These are phyloP conservation scores for Pythium chondricola DNA, from an alignment of 352 stramenopile species.

Conservation along the genomic window DNA sequence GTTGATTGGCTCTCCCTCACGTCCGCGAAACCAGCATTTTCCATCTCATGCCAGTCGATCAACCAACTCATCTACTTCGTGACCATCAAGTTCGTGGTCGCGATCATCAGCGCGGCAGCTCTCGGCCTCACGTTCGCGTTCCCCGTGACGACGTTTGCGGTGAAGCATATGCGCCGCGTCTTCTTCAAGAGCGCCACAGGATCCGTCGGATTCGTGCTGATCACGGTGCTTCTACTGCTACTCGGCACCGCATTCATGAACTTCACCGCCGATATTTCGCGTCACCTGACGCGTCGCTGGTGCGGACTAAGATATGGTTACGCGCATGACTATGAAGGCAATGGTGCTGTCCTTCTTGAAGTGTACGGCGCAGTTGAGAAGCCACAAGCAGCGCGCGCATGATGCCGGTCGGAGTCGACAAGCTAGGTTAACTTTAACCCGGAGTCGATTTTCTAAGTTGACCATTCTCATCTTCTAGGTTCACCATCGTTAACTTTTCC, in stretches of 20 bases:
- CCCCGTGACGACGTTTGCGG: constrained; percentile 1
- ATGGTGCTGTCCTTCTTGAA: too few species aligned
- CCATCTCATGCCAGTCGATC: not conserved
- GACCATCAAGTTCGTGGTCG: constrained; percentile 1
- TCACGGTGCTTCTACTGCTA: not conserved
- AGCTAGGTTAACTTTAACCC: too few species aligned
- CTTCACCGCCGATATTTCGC: constrained; percentile 4
- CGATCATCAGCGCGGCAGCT: not conserved
- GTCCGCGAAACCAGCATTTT: not conserved
- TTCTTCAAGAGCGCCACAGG: constrained; percentile 2
- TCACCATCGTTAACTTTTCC: too few species aligned
- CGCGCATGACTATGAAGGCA: too few species aligned
- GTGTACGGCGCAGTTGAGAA: too few species aligned
- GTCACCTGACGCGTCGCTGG: not conserved
- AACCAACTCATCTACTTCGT: not conserved
- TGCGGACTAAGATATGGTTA: too few species aligned
- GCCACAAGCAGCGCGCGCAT: too few species aligned
- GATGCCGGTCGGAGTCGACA: too few species aligned
- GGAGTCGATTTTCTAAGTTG: too few species aligned
- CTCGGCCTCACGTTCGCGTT: constrained; percentile 3
- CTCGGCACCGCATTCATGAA: constrained; percentile 9
- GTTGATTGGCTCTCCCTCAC: not conserved
- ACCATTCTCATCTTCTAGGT: too few species aligned
- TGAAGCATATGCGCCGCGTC: not conserved
- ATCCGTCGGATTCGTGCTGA: not conserved